Evolutionary conservation across 192 early-diverging fungal species (phyloP), one percentile per base, ranked within the genome.

Genomic region (Allomyces macrogynus): DNA sequence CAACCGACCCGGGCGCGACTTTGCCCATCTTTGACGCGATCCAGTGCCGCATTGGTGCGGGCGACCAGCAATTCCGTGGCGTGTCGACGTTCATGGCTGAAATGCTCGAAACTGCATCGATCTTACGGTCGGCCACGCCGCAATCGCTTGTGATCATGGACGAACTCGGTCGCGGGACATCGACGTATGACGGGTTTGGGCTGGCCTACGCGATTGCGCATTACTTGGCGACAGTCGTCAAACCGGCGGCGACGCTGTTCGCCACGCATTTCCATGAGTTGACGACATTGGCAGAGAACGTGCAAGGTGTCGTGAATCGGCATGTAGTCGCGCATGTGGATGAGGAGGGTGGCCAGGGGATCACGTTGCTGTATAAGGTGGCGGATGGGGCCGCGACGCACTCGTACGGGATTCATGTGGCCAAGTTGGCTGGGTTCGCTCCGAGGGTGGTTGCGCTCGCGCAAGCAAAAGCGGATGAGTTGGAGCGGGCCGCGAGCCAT

Each of bases 251-350:
- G 66, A 85, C 87, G 60, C 69, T 94, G 23, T 93, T 96, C 77
- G 93, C 95, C 20, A 99, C 95, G 0, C 95, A 99, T 75, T 99
- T 99, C 69, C 95, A 99, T 66, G 95, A 99, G 69, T 76, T 99
- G 12, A 99, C 95, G 0, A 84, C 80, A 16, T 76, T 99, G 2
- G 80, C 80, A 7, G 78, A 87, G 18, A 74, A 78, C 8, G 80
- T 90, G 12, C 75, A 84, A 0, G 76, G 75, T 23, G 92, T 96
- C 1, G 81, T 82, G 65, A 99, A 99, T 69, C 72, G 86, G n/a
- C 87, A 94, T 75, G 95, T 95, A 0, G 81, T 83, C 62, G 93
- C 90, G 18, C 67, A 40, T 16, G 69, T 66, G 1, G 67, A 71
- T 24, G 65, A 69, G 20, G 70, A 69, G 16, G 68, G 67, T 18